Conservation (phyloP, 805 yeast genomes). For the Yarrowia yakushimensis region DNA sequence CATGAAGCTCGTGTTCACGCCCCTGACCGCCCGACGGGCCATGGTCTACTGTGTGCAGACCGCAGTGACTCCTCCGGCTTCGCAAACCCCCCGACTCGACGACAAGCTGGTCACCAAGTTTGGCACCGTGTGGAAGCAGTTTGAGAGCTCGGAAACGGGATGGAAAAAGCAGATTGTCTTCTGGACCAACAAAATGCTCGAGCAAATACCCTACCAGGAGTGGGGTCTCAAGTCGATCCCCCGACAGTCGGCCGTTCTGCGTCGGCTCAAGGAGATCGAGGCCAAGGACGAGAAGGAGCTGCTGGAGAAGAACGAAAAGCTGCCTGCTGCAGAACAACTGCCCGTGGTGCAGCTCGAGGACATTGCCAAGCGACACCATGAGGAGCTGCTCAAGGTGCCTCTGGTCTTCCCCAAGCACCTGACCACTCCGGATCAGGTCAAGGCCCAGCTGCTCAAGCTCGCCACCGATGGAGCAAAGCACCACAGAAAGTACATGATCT, state of each 20-base stretch:
- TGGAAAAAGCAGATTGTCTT: slow-evolving; percentile 59
- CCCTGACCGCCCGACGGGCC: slow-evolving; percentile 59
- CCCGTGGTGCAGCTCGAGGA: slow-evolving; percentile 29
- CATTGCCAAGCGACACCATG: slow-evolving; percentile 27
- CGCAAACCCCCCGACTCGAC: slow-evolving; percentile 41
- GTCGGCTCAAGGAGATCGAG: slow-evolving; percentile 43
- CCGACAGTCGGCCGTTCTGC: slow-evolving; percentile 54
- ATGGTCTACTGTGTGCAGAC: slow-evolving; percentile 68
- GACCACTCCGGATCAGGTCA: slow-evolving; percentile 36
- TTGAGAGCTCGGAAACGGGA: slow-evolving; percentile 52
- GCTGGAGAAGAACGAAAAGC: slow-evolving; percentile 26
- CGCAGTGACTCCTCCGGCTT: slow-evolving; percentile 37
- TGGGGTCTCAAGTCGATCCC: slow-evolving; percentile 73
- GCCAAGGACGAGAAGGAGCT: slow-evolving; percentile 25
- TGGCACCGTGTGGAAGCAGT: slow-evolving; percentile 56
- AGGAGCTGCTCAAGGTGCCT: slow-evolving; percentile 34
- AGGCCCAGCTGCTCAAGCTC: slow-evolving; percentile 43
- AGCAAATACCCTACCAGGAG: slow-evolving; percentile 76
- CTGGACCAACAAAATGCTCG: slow-evolving; percentile 51
- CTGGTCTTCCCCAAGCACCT: slow-evolving; percentile 50
- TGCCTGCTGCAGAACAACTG: slow-evolving; percentile 26
- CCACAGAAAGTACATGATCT: slow-evolving; percentile 55
- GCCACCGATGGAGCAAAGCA: slow-evolving; percentile 45
- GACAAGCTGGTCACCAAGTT: slow-evolving; percentile 49
- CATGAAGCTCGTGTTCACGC: slow-evolving; percentile 67